Base-by-base conservation (phyloP, 2,329 filamentous ascomycete species). In the Penicillium sp. region DNA sequence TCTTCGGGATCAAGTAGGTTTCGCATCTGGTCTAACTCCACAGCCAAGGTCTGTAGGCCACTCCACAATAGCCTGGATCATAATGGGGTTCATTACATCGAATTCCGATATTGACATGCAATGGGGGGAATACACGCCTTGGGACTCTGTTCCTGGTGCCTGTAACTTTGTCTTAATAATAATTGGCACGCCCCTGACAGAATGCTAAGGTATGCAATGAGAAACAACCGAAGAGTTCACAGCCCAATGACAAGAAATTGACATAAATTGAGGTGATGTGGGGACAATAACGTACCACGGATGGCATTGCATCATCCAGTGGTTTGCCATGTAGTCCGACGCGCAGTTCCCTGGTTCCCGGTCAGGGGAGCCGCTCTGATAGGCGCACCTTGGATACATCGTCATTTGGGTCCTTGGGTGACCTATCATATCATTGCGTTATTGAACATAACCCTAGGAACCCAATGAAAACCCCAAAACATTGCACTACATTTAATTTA, bases 41-140 rank as follows among this genome's bases (percentile, higher is more conserved):
- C 49, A 41, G 48, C 42, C 52, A 50, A 54, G 51, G 40, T 32
- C n/a, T 10, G 32, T 45, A 54, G 35, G 12, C 8, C 18, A 40
- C 45, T 50, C 57, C 57, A 59, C 57, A 34, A 50, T 31, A 52
- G 57, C 45, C 55, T 57, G 51, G 57, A 58, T 48, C 48, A n/a
- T 25, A 31, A 59, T 50, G 35, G 46, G 25, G 41, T 29, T 23
- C 39, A 27, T 51, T 32, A 45, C 46, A 50, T 42, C 13, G 32
- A 7, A 31, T 27, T 35, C 32, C 34, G 21, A 25, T 1, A 31
- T 27, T 38, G 39, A 15, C 29, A 6, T 8, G 15, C 10, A 18
- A 6, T 25, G 31, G 10, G 31, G 10, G 21, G n/a, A 44, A 29
- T 37, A 21, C 23, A 40, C 4, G 32, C 18, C 18, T 34, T 29